These are phyloP conservation scores for Puccinia hordei DNA, from an alignment of 1,284 basidiomycete genomes.

Conservation along the genomic window DNA sequence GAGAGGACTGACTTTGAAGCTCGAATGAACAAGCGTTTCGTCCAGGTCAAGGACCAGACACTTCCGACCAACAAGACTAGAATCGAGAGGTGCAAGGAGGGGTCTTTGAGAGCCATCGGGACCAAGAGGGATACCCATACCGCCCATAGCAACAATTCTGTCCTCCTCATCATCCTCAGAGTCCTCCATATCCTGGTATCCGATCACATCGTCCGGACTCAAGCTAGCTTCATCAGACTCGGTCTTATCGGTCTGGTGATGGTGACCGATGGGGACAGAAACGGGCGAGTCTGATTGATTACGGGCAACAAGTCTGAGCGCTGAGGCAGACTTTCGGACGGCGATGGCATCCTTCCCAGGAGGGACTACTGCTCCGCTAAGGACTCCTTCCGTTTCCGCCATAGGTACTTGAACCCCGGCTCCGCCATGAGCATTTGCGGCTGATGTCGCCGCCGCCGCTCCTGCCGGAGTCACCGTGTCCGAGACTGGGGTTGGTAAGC, in stretches of 20 bases:
- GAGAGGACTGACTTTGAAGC: constrained; percentile 59
- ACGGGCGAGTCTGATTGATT: constrained; percentile 56
- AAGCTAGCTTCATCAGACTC: constrained; percentile 54
- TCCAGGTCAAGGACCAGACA: constrained; percentile 85
- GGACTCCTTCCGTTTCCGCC: constrained; percentile 69
- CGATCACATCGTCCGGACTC: constrained; percentile 62
- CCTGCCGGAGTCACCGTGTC: constrained; percentile 44
- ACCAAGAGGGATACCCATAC: constrained; percentile 77
- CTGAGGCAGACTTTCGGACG: constrained; percentile 51
- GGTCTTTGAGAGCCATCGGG: constrained; percentile 64
- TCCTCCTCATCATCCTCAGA: constrained; percentile 76
- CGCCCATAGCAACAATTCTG: constrained; percentile 74
- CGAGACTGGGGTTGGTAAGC: constrained; percentile 27
- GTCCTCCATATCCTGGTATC: constrained; percentile 58
- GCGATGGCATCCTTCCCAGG: constrained; percentile 68
- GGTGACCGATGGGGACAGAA: not conserved
- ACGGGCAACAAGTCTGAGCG: constrained; percentile 53
- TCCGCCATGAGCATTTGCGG: constrained; percentile 51
- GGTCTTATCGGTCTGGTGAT: not conserved
- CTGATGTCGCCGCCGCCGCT: constrained; percentile 31
- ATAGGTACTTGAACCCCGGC: constrained; percentile 58
- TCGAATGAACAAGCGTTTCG: constrained; percentile 82
- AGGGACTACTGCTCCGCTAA: constrained; percentile 70
- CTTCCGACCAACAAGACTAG: constrained; percentile 52
- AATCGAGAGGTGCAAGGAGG: constrained; percentile 64